Evolutionary conservation across 352 stramenopile species (phyloP).

Genomic region (Phytophthora lateralis): DNA sequence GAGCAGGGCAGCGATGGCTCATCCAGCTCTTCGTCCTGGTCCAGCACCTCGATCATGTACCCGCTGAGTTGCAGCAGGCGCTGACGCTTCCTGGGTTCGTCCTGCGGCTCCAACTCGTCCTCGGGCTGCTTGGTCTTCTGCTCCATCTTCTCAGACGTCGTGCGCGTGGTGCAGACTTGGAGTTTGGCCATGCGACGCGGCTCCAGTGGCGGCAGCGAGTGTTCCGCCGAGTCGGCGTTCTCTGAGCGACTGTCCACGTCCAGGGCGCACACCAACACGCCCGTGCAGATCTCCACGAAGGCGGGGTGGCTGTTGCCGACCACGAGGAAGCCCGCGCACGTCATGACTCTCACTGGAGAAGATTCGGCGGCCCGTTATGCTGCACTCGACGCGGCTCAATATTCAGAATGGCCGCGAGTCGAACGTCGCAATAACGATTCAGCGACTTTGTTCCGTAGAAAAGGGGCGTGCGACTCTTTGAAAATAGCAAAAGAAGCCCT

Average conservation of each 20-base stretch:
- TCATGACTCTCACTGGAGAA: slow-evolving; percentile 40
- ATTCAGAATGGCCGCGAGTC: slow-evolving; percentile 8
- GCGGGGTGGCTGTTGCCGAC: slow-evolving; percentile 57
- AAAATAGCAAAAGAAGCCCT: slow-evolving; percentile 5
- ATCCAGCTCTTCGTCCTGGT: slow-evolving; percentile 50
- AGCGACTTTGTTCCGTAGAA: slow-evolving; percentile 12
- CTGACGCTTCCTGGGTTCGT: slow-evolving; percentile 24
- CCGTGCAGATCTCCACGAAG: slow-evolving; percentile 66
- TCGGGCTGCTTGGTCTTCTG: slow-evolving; percentile 26
- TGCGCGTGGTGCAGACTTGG: slow-evolving; percentile 19
- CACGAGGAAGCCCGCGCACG: slow-evolving; percentile 69
- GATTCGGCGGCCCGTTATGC: slow-evolving; percentile 1
- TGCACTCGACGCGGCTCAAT: slow-evolving; percentile 2
- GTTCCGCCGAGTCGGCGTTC: slow-evolving; percentile 1
- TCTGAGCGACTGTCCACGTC: slow-evolving; percentile 3
- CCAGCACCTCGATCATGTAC: slow-evolving; percentile 61
- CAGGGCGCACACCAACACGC: slow-evolving; percentile 53
- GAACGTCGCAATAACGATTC: slow-evolving; percentile 5
- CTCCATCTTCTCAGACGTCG: slow-evolving; percentile 38
- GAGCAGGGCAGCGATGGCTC: slow-evolving; percentile 49
- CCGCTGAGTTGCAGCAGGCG: slow-evolving; percentile 68
- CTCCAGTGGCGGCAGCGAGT: slow-evolving; percentile 49
- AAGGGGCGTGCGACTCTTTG: slow-evolving; percentile 8
- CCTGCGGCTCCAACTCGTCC: slow-evolving; percentile 25
- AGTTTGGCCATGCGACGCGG: slow-evolving; percentile 47